A percentile compares a stretch with the other conserved stretches of the same genome.
Evolutionary conservation across 2,329 filamentous ascomycete genomes (phyloP).

Genomic region (Aspergillus sergii): DNA sequence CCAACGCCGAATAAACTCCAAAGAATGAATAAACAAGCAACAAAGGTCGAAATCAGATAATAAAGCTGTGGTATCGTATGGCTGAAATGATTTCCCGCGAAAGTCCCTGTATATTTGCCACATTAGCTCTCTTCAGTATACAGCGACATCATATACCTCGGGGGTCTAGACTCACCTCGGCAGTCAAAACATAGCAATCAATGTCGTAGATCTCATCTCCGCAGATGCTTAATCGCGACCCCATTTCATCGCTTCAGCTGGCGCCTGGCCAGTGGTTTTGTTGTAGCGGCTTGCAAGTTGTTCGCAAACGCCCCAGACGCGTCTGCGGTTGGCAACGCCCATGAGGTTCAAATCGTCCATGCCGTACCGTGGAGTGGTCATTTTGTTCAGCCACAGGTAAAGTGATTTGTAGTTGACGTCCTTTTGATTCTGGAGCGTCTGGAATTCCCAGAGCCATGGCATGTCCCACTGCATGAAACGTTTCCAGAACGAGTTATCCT

Average conservation of each 20-base stretch:
- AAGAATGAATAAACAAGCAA: neutral
- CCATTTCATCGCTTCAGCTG: neutral
- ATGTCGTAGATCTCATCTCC: neutral
- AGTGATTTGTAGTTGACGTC: constrained; percentile 22
- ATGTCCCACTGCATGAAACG: constrained; percentile 21
- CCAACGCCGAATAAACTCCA: neutral
- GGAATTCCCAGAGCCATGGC: constrained; percentile 25
- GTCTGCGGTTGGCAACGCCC: constrained; percentile 22
- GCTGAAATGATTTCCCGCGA: neutral
- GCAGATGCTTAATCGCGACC: neutral
- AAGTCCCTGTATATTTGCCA: neutral
- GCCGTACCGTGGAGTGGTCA: constrained; percentile 20
- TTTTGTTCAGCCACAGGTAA: constrained; percentile 20
- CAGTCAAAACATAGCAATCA: neutral
- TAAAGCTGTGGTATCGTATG: neutral
- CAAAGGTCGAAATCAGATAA: neutral
- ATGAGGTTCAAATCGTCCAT: constrained; percentile 21
- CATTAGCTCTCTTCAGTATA: neutral
- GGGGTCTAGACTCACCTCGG: neutral
- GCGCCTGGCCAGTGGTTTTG: neutral
- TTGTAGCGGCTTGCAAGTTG: constrained; percentile 17
- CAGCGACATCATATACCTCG: neutral
- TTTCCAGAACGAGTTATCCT: constrained; percentile 25
- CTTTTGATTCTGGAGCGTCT: constrained; percentile 8
- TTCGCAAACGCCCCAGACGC: constrained; percentile 24